Evolutionary conservation across 805 yeast species (phyloP), one percentile per base, ranked within the genome.

Genomic region (Nakazawaea ambrosiae): DNA sequence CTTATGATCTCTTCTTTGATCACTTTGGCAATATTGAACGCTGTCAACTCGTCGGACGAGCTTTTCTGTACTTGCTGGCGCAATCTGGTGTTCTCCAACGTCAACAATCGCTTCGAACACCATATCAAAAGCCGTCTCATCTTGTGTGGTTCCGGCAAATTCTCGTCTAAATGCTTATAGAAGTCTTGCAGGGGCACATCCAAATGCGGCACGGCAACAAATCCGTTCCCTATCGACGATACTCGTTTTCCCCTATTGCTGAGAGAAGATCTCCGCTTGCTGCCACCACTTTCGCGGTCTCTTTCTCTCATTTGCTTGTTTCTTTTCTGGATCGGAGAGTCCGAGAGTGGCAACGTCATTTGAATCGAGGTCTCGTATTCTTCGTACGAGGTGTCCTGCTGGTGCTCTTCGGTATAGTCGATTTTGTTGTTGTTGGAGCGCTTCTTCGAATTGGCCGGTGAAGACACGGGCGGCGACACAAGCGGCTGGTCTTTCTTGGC

Each of bases 201-300:
- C 1, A 67, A 63, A 51, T 82, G 89, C 2, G 89, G 89, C 22
- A 68, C 70, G 0, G 80, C 84, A 2, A 63, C 65, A 46, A 75
- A 75, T 2, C 89, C 90, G 49, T 79, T 81, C 2, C 89, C 88
- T 5, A 82, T 71, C 0, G 88, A 78, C 50, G 84, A 81, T 2
- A 78, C 73, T 20, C 92, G 57, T 48, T 79, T 80, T 6, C 92
- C 92, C 24, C 92, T 61, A 37, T 71, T 69, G 27, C 68, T 53
- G 45, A 78, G 57, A 1, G 82, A 75, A 1, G 74, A 50, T 36
- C 81, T 52, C 46, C 82, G 61, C 31, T 56, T 57, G 28, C 51
- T 45, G 19, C 31, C 12, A 8, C 10, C 8, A 11, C 25, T 22
- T 22, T 11, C 25, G 6, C n/a, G 14, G 20, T 8, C 9, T 5